Evolutionary conservation across 495 filamentous ascomycete genomes (phyloP).

Genomic region (Penicillium psychrofluorescens): DNA sequence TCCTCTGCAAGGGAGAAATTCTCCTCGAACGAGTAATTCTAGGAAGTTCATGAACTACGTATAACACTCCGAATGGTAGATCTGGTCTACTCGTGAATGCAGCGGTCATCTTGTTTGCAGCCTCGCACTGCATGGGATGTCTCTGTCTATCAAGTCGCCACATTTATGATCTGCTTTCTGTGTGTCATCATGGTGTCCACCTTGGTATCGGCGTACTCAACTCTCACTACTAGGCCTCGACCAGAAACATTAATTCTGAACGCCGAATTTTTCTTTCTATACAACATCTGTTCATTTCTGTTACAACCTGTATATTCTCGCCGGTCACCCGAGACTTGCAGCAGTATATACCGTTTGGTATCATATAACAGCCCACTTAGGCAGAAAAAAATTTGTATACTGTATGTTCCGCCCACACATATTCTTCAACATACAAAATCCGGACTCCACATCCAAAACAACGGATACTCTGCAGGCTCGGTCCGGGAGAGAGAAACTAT

Average conservation of each 20-base stretch:
- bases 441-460: slow-evolving; percentile 15
- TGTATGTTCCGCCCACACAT: background rate
- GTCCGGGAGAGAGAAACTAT: slow-evolving; percentile 16
- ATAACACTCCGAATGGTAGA: too few species aligned
- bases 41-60: too few species aligned
- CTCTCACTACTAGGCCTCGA: too few species aligned
- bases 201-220: too few species aligned
- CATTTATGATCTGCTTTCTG: background rate
- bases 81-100: too few species aligned
- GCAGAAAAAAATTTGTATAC: background rate
- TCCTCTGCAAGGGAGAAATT: background rate
- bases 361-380: background rate
- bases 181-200: background rate
- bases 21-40: background rate
- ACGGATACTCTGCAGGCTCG: slow-evolving; percentile 21
- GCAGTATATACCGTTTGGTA: slow-evolving; percentile 5
- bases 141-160: too few species aligned
- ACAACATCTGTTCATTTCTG: too few species aligned
- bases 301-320: too few species aligned
- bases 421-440: slow-evolving; percentile 4
- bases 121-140: too few species aligned
- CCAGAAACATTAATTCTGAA: too few species aligned
- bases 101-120: too few species aligned
- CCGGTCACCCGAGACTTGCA: slow-evolving; percentile 4
- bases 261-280: too few species aligned